Evolutionary conservation across 768 basidiomycete species (phyloP).

Genomic region (Asterophora lycoperdoides): DNA sequence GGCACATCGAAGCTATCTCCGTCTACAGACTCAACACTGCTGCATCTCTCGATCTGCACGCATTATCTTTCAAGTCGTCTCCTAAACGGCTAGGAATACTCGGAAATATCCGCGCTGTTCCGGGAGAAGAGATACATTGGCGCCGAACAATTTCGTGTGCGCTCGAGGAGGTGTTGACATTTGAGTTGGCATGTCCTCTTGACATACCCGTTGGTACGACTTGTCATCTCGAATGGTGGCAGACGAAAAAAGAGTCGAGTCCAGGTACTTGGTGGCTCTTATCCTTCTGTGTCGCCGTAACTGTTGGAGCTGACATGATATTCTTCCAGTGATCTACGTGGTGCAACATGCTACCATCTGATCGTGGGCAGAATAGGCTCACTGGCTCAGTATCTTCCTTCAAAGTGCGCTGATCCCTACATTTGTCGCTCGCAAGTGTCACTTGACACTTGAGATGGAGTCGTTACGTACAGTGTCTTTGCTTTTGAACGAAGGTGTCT

Average conservation of each 20-base stretch:
- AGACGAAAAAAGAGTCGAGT: not conserved
- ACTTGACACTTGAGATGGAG: too few species aligned
- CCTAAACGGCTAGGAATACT: not conserved
- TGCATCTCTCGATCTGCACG: not conserved
- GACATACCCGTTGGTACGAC: not conserved
- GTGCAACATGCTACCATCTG: not conserved
- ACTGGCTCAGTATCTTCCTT: not conserved
- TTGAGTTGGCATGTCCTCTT: not conserved
- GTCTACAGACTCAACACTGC: not conserved
- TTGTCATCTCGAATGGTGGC: not conserved
- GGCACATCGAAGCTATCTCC: not conserved
- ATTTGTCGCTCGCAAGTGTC: too few species aligned
- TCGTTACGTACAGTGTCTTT: too few species aligned
- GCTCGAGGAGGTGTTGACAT: conserved; percentile 3
- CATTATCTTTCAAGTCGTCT: not conserved
- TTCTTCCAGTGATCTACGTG: not conserved
- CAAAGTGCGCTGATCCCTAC: too few species aligned
- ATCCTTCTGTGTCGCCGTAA: not conserved
- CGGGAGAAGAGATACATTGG: not conserved
- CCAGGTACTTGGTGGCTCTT: not conserved
- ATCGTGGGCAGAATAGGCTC: not conserved
- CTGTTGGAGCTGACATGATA: not conserved
- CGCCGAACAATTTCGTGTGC: not conserved
- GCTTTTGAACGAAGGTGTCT: too few species aligned
- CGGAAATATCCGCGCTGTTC: not conserved